These are phyloP conservation scores for Penicillium sp. DNA, from an alignment of 2,329 filamentous ascomycete species.

Conservation along the genomic window DNA sequence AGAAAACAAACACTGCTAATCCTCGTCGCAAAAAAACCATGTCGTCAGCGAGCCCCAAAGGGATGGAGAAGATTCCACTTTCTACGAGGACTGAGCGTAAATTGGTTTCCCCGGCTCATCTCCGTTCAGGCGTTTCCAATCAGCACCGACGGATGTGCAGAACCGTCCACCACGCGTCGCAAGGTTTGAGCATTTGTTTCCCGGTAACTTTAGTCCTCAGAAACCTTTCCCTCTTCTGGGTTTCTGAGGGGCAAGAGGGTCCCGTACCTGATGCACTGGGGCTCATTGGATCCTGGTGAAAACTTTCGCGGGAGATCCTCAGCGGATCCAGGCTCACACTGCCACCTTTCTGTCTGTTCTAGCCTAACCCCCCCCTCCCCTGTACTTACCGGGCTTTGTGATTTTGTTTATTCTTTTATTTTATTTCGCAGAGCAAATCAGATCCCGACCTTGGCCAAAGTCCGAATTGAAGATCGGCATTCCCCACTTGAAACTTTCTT, in stretches of 20 bases:
- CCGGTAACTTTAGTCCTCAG: neutral
- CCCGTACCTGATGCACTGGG: slow-evolving; percentile 20
- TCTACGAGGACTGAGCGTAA: slow-evolving; percentile 12
- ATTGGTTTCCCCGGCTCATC: neutral
- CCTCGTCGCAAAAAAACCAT: neutral
- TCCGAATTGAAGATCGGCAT: slow-evolving; percentile 1
- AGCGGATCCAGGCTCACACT: slow-evolving; percentile 26
- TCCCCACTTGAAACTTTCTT: neutral
- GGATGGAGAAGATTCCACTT: slow-evolving; percentile 2
- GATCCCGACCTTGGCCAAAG: neutral
- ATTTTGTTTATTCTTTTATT: neutral
- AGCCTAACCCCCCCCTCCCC: too few species aligned
- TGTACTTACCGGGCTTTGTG: neutral
- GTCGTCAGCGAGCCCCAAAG: slow-evolving; percentile 2
- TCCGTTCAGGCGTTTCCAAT: slow-evolving; percentile 12
- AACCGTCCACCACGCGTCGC: slow-evolving; percentile 14
- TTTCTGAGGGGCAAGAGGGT: slow-evolving; percentile 6
- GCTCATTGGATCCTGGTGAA: slow-evolving; percentile 26
- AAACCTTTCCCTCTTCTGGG: neutral
- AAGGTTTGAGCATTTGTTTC: slow-evolving; percentile 20
- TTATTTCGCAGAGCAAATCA: too few species aligned
- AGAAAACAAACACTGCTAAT: neutral
- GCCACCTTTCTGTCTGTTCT: too few species aligned
- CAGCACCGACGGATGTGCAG: slow-evolving; percentile 12
- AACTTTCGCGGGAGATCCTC: slow-evolving; percentile 40